These are phyloP conservation scores for Candida suzukii DNA, from an alignment of 805 yeast genomes.

Conservation along the genomic window DNA sequence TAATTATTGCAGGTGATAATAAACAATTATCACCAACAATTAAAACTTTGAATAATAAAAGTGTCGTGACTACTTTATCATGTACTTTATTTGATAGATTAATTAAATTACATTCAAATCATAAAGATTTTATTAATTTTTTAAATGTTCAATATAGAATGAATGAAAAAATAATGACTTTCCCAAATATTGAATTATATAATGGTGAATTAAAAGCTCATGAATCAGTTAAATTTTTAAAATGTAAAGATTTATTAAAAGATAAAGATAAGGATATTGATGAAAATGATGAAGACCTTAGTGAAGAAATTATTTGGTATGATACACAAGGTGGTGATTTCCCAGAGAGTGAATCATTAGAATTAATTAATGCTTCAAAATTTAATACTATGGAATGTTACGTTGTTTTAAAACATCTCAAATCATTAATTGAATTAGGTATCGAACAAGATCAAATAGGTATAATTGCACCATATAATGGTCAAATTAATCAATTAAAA, in stretches of 20 bases:
- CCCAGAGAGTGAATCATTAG: constrained; percentile 47
- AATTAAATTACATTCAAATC: constrained; percentile 37
- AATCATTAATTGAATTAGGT: constrained; percentile 42
- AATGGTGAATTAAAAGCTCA: constrained; percentile 56
- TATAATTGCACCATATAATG: constrained; percentile 82
- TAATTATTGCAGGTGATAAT: constrained; percentile 89
- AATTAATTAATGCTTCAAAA: constrained; percentile 38
- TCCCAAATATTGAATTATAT: constrained; percentile 66
- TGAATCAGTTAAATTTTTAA: constrained; percentile 43
- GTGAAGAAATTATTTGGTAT: constrained; percentile 63
- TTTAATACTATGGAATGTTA: constrained; percentile 72
- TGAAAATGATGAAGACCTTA: constrained; percentile 45
- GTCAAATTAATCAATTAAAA: constrained; percentile 68
- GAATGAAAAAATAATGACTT: constrained; percentile 72
- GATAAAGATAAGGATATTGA: constrained; percentile 35
- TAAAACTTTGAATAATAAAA: constrained; percentile 40
- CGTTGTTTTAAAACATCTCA: constrained; percentile 52
- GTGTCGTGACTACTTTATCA: constrained; percentile 41
- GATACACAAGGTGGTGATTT: constrained; percentile 91
- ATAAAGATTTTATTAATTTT: constrained; percentile 42
- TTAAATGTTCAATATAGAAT: constrained; percentile 81
- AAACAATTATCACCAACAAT: constrained; percentile 89
- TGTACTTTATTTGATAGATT: constrained; percentile 78
- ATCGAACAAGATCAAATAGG: constrained; percentile 60
- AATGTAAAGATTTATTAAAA: constrained; percentile 46